These are phyloP conservation scores for Poa annua DNA, from an alignment of 176 grass and related monocot species.

Conservation along the genomic window DNA sequence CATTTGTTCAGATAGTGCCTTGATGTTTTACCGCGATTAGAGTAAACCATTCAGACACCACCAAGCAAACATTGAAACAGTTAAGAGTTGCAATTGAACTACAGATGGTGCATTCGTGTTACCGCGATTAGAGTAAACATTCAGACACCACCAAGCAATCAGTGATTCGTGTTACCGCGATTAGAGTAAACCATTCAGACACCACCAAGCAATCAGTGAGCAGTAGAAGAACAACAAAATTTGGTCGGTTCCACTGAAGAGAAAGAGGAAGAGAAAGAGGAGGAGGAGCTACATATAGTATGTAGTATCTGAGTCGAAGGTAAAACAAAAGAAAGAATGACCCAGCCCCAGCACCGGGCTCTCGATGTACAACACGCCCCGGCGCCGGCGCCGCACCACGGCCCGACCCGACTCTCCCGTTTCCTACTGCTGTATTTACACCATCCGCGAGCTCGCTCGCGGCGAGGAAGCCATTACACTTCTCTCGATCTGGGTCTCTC, in stretches of 20 bases:
- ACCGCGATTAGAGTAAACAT: too few species aligned
- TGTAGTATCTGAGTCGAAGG: not conserved
- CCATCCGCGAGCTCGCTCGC: not conserved
- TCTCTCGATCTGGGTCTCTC: not conserved
- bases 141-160: too few species aligned
- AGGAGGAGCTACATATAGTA: not conserved
- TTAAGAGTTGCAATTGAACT: too few species aligned
- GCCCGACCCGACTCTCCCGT: conserved; percentile 19
- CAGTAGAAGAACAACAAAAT: conserved; percentile 30
- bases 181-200: too few species aligned
- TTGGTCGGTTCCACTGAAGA: conserved; percentile 24
- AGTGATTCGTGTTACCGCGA: too few species aligned
- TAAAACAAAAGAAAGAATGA: conserved; percentile 53
- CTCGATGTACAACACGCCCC: not conserved
- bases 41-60: too few species aligned
- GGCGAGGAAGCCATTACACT: too few species aligned
- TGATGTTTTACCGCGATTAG: too few species aligned
- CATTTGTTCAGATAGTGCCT: too few species aligned
- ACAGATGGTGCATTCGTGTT: too few species aligned
- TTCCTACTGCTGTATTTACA: conserved; percentile 50
- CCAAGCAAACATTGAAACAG: too few species aligned
- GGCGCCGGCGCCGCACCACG: not conserved
- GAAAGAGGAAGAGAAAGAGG: not conserved
- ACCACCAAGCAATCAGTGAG: too few species aligned
- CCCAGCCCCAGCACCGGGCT: conserved; percentile 6